phyloP scores from a whole-genome alignment of 495 filamentous ascomycete genomes.

The Pseudoneurospora amorphoporcata region DNA sequence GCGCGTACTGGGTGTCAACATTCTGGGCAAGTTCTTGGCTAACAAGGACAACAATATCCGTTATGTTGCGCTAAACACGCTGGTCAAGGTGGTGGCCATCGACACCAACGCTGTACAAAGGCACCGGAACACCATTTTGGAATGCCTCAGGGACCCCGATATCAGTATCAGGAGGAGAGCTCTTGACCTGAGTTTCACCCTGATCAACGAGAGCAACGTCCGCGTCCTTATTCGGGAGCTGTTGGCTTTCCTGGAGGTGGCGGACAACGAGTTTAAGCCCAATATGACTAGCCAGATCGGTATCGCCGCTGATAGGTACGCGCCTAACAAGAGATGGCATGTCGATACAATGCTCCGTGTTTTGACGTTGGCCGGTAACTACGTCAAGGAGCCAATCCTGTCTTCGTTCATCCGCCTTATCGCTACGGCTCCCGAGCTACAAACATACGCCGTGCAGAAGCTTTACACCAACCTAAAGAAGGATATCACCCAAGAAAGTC shows the following conservation, averaged over 20 bases:
- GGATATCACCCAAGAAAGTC: slow-evolving; percentile 92
- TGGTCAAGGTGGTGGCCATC: slow-evolving; percentile 96
- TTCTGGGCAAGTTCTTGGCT: slow-evolving; percentile 91
- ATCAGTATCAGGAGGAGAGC: slow-evolving; percentile 93
- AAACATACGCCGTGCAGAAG: slow-evolving; percentile 94
- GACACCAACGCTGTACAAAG: slow-evolving; percentile 96
- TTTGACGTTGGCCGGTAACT: slow-evolving; percentile 85
- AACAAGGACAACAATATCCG: slow-evolving; percentile 99
- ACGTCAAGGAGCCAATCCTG: slow-evolving; percentile 94
- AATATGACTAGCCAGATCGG: slow-evolving; percentile 96
- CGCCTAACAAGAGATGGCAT: slow-evolving; percentile 96
- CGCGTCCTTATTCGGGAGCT: slow-evolving; percentile 86
- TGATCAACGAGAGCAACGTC: slow-evolving; percentile 95
- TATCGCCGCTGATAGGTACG: slow-evolving; percentile 89
- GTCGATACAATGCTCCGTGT: slow-evolving; percentile 96
- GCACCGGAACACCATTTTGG: slow-evolving; percentile 93
- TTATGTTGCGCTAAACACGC: slow-evolving; percentile 92
- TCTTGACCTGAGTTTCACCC: slow-evolving; percentile 90
- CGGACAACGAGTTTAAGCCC: slow-evolving; percentile 97
- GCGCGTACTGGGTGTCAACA: slow-evolving; percentile 91
- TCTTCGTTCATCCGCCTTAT: slow-evolving; percentile 94
- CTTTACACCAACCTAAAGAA: slow-evolving; percentile 82
- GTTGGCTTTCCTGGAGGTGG: slow-evolving; percentile 88
- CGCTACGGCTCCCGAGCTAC: slow-evolving; percentile 85
- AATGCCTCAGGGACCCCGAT: slow-evolving; percentile 95